Percentiles rank a stretch among this genome's conserved stretches.
Evolutionary conservation across 1,284 basidiomycete genomes (phyloP).

Genomic region (Cystobasidium pallidum): DNA sequence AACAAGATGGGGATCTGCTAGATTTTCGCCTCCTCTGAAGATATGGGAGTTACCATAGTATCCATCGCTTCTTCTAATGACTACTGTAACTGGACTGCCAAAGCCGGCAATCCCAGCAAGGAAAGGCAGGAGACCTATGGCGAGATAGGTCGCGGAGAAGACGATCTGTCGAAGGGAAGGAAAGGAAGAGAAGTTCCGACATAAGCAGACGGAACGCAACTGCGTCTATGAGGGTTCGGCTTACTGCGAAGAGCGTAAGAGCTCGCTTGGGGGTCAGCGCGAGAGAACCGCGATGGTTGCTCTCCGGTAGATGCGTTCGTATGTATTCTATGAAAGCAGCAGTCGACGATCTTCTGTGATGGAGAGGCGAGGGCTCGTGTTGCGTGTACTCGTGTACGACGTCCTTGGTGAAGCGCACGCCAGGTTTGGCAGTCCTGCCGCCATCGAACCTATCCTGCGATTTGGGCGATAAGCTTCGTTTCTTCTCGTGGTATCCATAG

Average conservation of each 20-base stretch:
- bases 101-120: slow-evolving; percentile 8
- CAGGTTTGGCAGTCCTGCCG: slow-evolving; percentile 1
- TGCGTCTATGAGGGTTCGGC: too few relatives aligned
- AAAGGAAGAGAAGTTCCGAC: too few relatives aligned
- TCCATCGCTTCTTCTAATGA: slow-evolving; percentile 30
- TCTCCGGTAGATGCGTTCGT: slow-evolving; percentile 28
- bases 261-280: slow-evolving; percentile 32
- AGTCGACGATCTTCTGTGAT: slow-evolving; percentile 39
- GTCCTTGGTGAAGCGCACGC: slow-evolving; percentile 31
- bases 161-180: too few relatives aligned
- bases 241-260: slow-evolving; percentile 31
- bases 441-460: slow-evolving; percentile 3
- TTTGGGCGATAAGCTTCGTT: slow-evolving; percentile 20
- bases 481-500: slow-evolving; percentile 6
- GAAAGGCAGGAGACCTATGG: slow-evolving; percentile 26
- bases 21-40: slow-evolving; percentile 33
- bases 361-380: neutral
- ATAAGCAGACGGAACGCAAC: too few relatives aligned
- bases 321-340: slow-evolving; percentile 41
- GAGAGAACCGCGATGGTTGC: neutral
- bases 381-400: neutral
- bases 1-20: slow-evolving; percentile 18
- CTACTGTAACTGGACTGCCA: slow-evolving; percentile 9
- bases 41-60: slow-evolving; percentile 44
- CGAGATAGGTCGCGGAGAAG: slow-evolving; percentile 42